Percentiles rank a stretch among this genome's conserved stretches.
Evolutionary conservation across 2,329 filamentous ascomycete genomes (phyloP).

Genomic region (Apiospora marii): DNA sequence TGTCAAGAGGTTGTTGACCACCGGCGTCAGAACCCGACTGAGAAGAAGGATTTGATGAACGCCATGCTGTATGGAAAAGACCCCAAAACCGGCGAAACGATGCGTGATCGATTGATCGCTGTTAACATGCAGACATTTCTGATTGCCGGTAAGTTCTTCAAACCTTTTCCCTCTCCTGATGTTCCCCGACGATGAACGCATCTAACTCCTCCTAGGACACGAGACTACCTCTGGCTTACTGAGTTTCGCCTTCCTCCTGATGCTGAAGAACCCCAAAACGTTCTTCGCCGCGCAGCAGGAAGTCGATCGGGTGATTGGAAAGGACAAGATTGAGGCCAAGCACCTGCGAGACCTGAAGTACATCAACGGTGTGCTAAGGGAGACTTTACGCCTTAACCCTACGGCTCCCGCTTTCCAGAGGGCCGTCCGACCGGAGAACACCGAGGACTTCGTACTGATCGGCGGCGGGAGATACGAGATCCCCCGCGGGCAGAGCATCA

Average conservation of each 20-base stretch:
- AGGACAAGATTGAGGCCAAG: constrained; percentile 62
- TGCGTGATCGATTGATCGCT: constrained; percentile 55
- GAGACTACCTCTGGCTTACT: constrained; percentile 76
- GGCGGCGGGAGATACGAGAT: constrained; percentile 69
- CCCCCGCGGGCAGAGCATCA: constrained; percentile 57
- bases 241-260: constrained; percentile 70
- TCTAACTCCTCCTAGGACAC: constrained; percentile 67
- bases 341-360: constrained; percentile 72
- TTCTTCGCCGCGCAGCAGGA: constrained; percentile 71
- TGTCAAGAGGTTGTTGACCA: constrained; percentile 55
- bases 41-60: constrained; percentile 60
- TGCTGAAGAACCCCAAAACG: constrained; percentile 68
- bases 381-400: constrained; percentile 59
- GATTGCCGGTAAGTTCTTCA: constrained; percentile 49
- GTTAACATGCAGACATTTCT: constrained; percentile 63
- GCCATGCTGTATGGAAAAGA: constrained; percentile 61
- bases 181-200: neutral
- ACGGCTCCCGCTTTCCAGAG: constrained; percentile 55
- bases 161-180: neutral
- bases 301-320: constrained; percentile 71
- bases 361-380: constrained; percentile 65
- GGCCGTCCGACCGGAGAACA: constrained; percentile 59
- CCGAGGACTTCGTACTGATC: constrained; percentile 64
- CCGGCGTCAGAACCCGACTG: constrained; percentile 50
- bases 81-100: constrained; percentile 55